phyloP scores from a whole-genome alignment of 352 stramenopile species.

The Discostella stelligera region DNA sequence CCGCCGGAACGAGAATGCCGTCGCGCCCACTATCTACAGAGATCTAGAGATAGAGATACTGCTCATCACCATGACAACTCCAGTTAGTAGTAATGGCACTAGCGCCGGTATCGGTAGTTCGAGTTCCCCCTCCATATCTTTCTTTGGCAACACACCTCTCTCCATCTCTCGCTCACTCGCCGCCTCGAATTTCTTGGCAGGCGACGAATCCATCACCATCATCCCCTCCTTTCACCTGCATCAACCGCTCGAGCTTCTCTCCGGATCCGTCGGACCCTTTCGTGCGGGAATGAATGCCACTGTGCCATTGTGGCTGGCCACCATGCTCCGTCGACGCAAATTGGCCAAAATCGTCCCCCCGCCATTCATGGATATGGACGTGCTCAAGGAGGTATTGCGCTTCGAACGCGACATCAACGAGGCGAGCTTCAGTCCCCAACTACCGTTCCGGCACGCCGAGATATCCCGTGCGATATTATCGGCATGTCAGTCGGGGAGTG shows the following conservation, averaged over 20 bases:
- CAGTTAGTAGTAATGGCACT: background rate
- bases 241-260: constrained; percentile 33
- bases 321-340: constrained; percentile 53
- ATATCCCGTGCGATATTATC: constrained; percentile 51
- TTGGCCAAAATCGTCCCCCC: constrained; percentile 49
- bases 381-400: constrained; percentile 56
- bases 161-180: constrained; percentile 21
- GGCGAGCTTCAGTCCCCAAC: constrained; percentile 39
- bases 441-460: constrained; percentile 73
- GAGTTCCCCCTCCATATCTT: constrained; percentile 19
- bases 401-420: constrained; percentile 61
- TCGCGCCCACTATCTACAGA: too few species aligned
- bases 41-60: too few species aligned
- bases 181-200: constrained; percentile 38
- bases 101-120: background rate
- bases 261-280: constrained; percentile 58
- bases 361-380: constrained; percentile 47
- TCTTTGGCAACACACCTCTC: constrained; percentile 31
- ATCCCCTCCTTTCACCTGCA: constrained; percentile 61
- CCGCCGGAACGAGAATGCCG: too few species aligned
- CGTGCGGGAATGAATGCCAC: constrained; percentile 58
- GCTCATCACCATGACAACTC: background rate
- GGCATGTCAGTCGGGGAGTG: constrained; percentile 30
- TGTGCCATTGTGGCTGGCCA: constrained; percentile 73
- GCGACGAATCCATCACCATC: constrained; percentile 49